Conservation (phyloP, 1,284 basidiomycete species). For the Trichosporon faecale region DNA sequence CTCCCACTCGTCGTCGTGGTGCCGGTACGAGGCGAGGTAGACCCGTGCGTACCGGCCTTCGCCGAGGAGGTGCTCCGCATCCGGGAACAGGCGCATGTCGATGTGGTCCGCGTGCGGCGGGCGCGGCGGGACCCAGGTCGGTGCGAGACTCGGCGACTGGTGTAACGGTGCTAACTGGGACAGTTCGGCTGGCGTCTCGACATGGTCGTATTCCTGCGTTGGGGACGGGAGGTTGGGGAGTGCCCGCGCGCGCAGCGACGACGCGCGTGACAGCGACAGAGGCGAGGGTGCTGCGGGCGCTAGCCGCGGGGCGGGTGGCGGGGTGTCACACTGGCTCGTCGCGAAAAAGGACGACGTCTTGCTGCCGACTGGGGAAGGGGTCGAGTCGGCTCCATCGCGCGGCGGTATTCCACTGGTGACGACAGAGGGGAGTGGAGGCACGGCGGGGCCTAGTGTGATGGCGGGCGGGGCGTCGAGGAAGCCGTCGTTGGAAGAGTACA, state of each 20-base stretch:
- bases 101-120: conserved; percentile 38
- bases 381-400: background rate
- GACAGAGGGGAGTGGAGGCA: background rate
- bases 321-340: conserved; percentile 29
- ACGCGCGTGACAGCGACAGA: conserved; percentile 40
- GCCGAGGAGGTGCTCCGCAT: conserved; percentile 49
- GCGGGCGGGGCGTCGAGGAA: background rate
- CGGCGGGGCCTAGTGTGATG: conserved; percentile 2
- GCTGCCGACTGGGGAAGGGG: conserved; percentile 12
- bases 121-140: conserved; percentile 37
- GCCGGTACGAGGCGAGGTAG: conserved; percentile 50
- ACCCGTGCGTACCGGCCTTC: conserved; percentile 54
- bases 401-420: background rate
- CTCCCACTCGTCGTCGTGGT: conserved; percentile 10
- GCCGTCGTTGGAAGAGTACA: background rate
- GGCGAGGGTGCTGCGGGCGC: conserved; percentile 34
- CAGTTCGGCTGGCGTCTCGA: conserved; percentile 8
- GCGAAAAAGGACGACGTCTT: conserved; percentile 47
- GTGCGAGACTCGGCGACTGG: conserved; percentile 39
- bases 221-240: conserved; percentile 23
- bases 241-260: conserved; percentile 29
- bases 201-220: conserved; percentile 12
- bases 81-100: conserved; percentile 40
- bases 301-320: conserved; percentile 33
- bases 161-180: conserved; percentile 37